phyloP scores from a whole-genome alignment of 768 basidiomycete species.

The Hirschioporus abietinus region DNA sequence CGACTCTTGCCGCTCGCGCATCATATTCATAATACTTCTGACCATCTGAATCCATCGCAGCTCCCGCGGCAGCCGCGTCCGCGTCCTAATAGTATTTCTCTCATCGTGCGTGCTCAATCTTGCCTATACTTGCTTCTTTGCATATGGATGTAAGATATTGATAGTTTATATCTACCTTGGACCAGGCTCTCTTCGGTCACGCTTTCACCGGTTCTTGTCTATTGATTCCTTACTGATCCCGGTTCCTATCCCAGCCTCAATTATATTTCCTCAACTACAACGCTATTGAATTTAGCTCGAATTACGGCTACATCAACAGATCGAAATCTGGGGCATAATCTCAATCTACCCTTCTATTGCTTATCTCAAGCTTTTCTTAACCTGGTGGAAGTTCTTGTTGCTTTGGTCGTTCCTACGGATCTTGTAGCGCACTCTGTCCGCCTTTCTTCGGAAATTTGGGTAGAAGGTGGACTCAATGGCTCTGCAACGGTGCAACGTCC shows the following conservation, averaged over 20 bases:
- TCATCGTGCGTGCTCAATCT: background rate
- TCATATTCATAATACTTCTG: background rate
- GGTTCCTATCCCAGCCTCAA: background rate
- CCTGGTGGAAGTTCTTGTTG: background rate
- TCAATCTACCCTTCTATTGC: background rate
- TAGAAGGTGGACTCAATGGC: background rate
- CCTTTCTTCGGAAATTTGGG: background rate
- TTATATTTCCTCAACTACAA: background rate
- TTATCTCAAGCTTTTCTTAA: background rate
- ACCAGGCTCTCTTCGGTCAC: background rate
- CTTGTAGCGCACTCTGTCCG: background rate
- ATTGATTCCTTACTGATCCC: background rate
- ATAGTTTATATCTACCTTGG: background rate
- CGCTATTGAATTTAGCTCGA: background rate
- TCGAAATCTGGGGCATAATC: background rate
- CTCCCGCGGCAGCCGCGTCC: background rate
- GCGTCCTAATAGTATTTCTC: background rate
- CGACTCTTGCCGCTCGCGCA: no score
- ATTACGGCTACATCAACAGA: background rate
- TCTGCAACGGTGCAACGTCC: no score
- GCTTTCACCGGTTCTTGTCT: background rate
- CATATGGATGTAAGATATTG: background rate
- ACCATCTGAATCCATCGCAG: background rate
- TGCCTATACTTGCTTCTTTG: background rate
- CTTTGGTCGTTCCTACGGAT: background rate